phyloP scores from a whole-genome alignment of 2,329 filamentous ascomycete species.

The Microcyclospora tardicrescens region DNA sequence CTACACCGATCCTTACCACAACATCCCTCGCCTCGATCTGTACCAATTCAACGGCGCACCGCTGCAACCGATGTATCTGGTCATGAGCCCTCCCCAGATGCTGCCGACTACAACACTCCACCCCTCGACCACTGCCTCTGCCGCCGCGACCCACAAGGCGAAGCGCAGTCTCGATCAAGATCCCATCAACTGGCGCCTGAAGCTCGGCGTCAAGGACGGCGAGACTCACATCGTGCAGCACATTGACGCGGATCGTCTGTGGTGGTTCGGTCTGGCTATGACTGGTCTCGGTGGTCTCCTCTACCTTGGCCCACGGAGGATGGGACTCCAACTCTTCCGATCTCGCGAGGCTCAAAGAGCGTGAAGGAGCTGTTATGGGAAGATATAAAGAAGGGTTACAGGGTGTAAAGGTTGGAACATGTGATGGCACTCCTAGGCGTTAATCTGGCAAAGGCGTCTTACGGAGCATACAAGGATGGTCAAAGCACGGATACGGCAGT shows the following conservation, averaged over 20 bases:
- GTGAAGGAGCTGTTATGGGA: not conserved
- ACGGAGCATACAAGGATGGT: no score
- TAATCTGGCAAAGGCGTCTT: no score
- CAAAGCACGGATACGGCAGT: no score
- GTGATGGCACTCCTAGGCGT: no score
- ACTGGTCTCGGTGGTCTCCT: constrained; percentile 36
- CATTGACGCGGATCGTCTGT: constrained; percentile 33
- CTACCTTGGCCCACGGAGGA: constrained; percentile 30
- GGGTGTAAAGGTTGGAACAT: no score
- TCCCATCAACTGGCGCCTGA: constrained; percentile 29
- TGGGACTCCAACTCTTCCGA: constrained; percentile 16
- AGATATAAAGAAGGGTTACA: not conserved
- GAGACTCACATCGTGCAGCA: constrained; percentile 22
- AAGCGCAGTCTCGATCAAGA: constrained; percentile 19
- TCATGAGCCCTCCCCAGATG: constrained; percentile 52
- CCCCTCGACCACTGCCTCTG: constrained; percentile 31
- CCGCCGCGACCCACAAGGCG: constrained; percentile 21
- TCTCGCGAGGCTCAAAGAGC: not conserved
- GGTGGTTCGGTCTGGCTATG: constrained; percentile 38
- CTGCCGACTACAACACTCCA: constrained; percentile 55
- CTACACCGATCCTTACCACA: constrained; percentile 47
- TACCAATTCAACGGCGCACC: constrained; percentile 51
- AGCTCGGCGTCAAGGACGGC: constrained; percentile 8
- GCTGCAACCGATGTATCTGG: constrained; percentile 55
- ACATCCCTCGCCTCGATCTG: constrained; percentile 50